Evolutionary conservation across 768 basidiomycete species (phyloP).

Genomic region (Mycena venus): DNA sequence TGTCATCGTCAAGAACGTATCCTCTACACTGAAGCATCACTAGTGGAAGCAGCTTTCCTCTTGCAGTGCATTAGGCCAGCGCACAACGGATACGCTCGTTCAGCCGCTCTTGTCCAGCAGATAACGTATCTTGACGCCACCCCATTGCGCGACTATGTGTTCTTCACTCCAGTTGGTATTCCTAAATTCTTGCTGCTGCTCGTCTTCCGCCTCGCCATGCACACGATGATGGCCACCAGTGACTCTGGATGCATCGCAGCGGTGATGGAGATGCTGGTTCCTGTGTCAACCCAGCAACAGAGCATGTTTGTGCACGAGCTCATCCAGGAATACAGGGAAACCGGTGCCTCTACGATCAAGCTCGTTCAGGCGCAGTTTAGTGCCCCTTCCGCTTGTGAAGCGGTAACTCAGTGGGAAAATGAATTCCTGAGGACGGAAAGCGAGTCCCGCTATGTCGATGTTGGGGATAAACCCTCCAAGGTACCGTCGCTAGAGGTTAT

Average conservation of each 20-base stretch:
- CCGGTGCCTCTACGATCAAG: neutral
- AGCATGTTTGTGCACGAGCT: neutral
- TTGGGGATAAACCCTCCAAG: neutral
- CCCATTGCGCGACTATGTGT: conserved; percentile 2
- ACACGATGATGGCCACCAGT: neutral
- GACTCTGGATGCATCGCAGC: neutral
- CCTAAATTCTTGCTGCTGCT: neutral
- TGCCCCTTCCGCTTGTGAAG: neutral
- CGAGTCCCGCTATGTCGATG: neutral
- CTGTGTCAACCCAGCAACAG: neutral
- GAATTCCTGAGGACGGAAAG: neutral
- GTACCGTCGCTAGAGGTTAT: conserved; percentile 8
- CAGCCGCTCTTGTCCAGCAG: neutral
- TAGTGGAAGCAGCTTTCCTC: neutral
- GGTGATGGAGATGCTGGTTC: neutral
- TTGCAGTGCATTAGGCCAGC: neutral
- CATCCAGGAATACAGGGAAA: neutral
- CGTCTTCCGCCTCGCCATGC: conserved; percentile 2
- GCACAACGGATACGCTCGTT: neutral
- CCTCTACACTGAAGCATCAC: neutral
- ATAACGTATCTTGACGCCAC: conserved; percentile 1
- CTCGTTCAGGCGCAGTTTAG: neutral
- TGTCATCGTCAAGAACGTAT: neutral
- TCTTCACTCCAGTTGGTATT: neutral
- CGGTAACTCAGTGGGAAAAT: neutral